Conservation (phyloP, 306 rosid species). For the Senna tora region DNA sequence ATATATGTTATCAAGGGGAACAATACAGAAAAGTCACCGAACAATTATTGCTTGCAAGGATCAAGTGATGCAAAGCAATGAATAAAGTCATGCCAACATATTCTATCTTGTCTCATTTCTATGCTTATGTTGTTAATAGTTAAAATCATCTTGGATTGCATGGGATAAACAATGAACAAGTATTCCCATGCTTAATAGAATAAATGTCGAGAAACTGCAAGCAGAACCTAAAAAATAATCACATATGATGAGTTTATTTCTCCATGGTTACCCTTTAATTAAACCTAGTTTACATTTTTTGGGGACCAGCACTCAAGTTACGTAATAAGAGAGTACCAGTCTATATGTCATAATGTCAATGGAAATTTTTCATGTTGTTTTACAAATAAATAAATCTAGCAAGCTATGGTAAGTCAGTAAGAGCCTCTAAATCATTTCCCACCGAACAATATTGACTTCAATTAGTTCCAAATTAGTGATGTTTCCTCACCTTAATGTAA, state of each 20-base stretch:
- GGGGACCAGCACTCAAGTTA: neutral
- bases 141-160: neutral
- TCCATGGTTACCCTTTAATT: neutral
- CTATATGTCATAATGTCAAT: neutral
- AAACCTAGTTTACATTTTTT: neutral
- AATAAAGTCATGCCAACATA: no score
- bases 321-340: neutral
- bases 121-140: no score
- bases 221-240: neutral
- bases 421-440: neutral
- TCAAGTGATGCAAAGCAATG: no score
- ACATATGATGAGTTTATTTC: neutral
- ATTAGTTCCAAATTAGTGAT: neutral
- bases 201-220: neutral
- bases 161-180: no score
- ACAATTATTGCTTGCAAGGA: neutral
- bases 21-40: neutral
- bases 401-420: neutral
- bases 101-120: no score
- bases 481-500: conserved; percentile 23
- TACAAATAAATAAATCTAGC: neutral
- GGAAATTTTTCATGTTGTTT: neutral
- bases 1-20: no score
- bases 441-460: neutral
- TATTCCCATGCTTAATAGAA: neutral